Base-by-base conservation (phyloP, 1,139 yeast genomes). In the Debaryomycetaceae sp. region DNA sequence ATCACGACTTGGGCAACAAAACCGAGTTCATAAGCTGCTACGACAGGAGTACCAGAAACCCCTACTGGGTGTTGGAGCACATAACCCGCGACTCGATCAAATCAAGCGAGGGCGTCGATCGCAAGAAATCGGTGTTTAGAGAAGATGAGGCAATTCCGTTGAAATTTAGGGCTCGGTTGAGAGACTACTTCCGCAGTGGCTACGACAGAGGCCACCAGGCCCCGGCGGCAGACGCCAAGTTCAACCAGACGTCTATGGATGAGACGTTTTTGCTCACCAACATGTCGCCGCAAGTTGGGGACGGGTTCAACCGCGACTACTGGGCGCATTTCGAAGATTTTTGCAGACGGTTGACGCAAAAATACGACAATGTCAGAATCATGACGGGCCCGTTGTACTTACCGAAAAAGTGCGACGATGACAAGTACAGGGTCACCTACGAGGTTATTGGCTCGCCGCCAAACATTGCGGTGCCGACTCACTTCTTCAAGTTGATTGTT, bases 381-480 rank as follows among this genome's bases (percentile, higher is more conserved):
- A 80, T 91, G 53, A 91, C 97, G 0, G 99, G 99, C 3, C 97
- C 98, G 1, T 64, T 93, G 35, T 91, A 80, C 51, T 70, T 91
- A 36, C 98, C 99, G 4, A 82, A 81, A 47, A 65, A 66, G 37
- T 74, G 77, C 41, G 74, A 78, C 2, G 73, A 61, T 27, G 93
- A 89, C 3, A 91, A 89, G 53, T 84, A 65, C 57, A 68, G 84
- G 42, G 95, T 91, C 12, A 65, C 74, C 3, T 91, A 89, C 56
- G 98, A 93, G 58, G 85, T 91, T 27, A 86, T 91, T 54, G 99
- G 99, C 3, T 83, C 86, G 44, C 99, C 99, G 5, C 98, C 98
- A 31, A 84, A 77, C 46, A 72, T 91, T 34, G 97, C 98, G 0
- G 99, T 91, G 8, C 98, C 99, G 12, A 91, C 98, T 0, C 98